Percentiles rank a stretch among this genome's conserved stretches.
These are phyloP conservation scores for Rhododendron kiyosumense DNA, from an alignment of 148 eudicot species.

Conservation along the genomic window DNA sequence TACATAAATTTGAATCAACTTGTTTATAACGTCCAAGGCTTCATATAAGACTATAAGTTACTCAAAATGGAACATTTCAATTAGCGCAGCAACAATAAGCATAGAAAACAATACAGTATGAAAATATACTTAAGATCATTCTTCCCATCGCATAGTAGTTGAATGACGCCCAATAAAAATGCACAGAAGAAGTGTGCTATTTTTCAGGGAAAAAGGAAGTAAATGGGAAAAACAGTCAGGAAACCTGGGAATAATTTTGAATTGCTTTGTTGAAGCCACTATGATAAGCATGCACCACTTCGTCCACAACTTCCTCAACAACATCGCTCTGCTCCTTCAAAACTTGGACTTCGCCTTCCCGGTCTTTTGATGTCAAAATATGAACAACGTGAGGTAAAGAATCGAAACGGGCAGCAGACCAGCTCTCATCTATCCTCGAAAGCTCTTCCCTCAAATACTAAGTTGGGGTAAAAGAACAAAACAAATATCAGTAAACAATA, in stretches of 20 bases:
- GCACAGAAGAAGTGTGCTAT: neutral
- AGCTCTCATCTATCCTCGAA: slow-evolving; percentile 68
- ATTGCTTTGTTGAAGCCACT: slow-evolving; percentile 97
- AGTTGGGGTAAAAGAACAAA: slow-evolving; percentile 5
- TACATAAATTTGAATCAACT: neutral
- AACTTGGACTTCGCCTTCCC: slow-evolving; percentile 61
- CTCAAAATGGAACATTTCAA: neutral
- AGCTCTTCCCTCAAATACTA: slow-evolving; percentile 87
- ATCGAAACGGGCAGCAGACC: slow-evolving; percentile 94
- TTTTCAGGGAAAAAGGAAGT: neutral
- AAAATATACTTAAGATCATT: neutral
- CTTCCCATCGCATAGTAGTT: neutral
- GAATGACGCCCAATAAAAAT: neutral
- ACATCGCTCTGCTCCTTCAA: slow-evolving; percentile 89
- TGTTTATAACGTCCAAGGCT: neutral
- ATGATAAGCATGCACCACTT: slow-evolving; percentile 97
- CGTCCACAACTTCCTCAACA: slow-evolving; percentile 94
- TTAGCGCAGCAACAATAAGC: neutral
- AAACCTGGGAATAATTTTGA: slow-evolving; percentile 98
- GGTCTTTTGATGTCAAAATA: slow-evolving; percentile 91
- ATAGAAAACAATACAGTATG: neutral
- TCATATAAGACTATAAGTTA: neutral
- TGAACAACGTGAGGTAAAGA: slow-evolving; percentile 94
- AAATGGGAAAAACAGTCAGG: slow-evolving; percentile 5
- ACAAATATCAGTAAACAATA: neutral